Evolutionary conservation across 345 rosid genomes (phyloP).

Genomic region (Corymbia maculata): DNA sequence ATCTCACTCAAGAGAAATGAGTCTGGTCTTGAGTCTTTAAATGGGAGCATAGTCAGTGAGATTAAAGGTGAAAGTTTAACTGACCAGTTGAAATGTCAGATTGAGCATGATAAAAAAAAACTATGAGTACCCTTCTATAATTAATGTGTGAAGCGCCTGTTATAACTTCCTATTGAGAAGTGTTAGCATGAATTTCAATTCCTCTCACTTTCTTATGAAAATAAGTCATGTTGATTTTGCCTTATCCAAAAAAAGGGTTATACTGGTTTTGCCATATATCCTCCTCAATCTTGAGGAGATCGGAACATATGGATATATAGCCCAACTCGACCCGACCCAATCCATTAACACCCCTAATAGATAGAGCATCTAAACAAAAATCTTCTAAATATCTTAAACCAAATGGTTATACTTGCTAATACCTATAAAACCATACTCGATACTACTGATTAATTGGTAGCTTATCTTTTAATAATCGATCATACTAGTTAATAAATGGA

Average conservation of each 20-base stretch:
- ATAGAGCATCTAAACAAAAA: too few species aligned
- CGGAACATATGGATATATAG: too few species aligned
- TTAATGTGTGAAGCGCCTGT: background rate
- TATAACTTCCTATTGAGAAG: background rate
- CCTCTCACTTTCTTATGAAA: background rate
- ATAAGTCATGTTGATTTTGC: background rate
- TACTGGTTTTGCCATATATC: background rate
- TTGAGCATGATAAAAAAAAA: slow-evolving; percentile 70
- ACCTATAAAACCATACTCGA: too few species aligned
- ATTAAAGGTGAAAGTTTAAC: slow-evolving; percentile 27
- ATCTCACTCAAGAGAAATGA: background rate
- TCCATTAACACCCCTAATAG: too few species aligned
- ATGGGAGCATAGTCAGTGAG: too few species aligned
- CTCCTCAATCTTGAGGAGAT: background rate
- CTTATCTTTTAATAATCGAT: too few species aligned
- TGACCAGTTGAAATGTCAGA: slow-evolving; percentile 75
- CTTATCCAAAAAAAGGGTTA: background rate
- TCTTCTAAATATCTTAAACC: too few species aligned
- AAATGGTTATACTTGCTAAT: too few species aligned
- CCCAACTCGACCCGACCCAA: too few species aligned
- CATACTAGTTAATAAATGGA: too few species aligned
- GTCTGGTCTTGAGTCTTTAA: too few species aligned
- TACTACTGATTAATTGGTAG: too few species aligned
- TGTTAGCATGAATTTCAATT: background rate
- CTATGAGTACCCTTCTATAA: slow-evolving; percentile 23